Base-by-base conservation (phyloP, 192 early-diverging fungal genomes). In the Backusella australiensis region DNA sequence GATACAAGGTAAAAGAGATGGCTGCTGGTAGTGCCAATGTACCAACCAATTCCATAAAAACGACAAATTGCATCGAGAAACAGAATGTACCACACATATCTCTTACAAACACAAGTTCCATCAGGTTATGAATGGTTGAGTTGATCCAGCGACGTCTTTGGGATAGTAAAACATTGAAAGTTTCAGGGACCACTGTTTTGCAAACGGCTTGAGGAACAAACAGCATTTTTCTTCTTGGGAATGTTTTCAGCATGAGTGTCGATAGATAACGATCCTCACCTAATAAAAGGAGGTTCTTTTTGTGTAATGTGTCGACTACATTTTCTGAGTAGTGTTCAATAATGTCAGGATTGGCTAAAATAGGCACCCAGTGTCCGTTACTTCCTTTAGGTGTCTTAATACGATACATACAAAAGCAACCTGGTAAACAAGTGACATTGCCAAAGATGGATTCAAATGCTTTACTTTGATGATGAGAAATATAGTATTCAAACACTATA, bases 61-160 rank as follows among this genome's bases (percentile, higher is more conserved):
- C 92, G 26, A 96, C 89, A 85, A 97, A 98, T 91, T 98, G 97
- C 96, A 97, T 94, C 29, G 93, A 94, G 75, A 96, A 92, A 78
- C 95, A 96, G 79, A 96, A 96, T 1, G 91, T 95, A 36, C 95
- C 95, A 81, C 95, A 96, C 32, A 96, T 80, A 76, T 95, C 92
- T 66, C 89, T 84, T 52, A 96, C 93, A 71, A 91, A 90, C 56
- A 96, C 88, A 44, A 96, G 83, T 80, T 95, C 94, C 78, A 95
- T 72, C 67, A 96, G 86, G 76, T 96, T 96, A 82, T 96, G 94
- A 44, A 96, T 90, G 1, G 94, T 96, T 23, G 90, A 92, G 78
- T 96, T 96, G 83, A 96, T 96, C 94, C 94, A 96, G 39, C 94
- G 88, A 26, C 94, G 86, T 14, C 94, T 83, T 78, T 96, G 94